Evolutionary conservation across 2,329 filamentous ascomycete genomes (phyloP).

Genomic region (Cordyceps militaris): DNA sequence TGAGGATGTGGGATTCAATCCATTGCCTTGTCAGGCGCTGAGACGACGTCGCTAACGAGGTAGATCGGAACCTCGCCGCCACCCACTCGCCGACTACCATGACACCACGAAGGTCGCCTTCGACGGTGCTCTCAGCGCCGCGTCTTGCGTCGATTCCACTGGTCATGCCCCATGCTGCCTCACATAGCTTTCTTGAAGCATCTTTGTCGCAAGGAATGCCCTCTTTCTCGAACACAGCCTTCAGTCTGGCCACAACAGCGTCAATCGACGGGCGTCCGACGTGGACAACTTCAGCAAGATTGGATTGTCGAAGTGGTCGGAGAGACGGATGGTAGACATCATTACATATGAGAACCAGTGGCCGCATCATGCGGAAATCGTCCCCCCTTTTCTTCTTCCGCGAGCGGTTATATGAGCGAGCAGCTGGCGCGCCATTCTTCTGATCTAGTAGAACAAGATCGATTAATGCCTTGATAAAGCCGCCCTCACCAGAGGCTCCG

Average conservation of each 20-base stretch:
- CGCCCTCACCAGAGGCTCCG: slow-evolving; percentile 73
- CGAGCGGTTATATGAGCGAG: slow-evolving; percentile 18
- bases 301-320: slow-evolving; percentile 76
- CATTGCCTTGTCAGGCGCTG: slow-evolving; percentile 62
- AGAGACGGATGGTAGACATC: slow-evolving; percentile 91
- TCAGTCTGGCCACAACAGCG: slow-evolving; percentile 74
- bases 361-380: slow-evolving; percentile 78
- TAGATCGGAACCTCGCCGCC: slow-evolving; percentile 58
- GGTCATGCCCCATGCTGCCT: slow-evolving; percentile 74
- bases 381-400: slow-evolving; percentile 69
- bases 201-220: slow-evolving; percentile 83
- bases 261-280: slow-evolving; percentile 84
- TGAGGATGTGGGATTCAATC: slow-evolving; percentile 66
- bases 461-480: slow-evolving; percentile 90
- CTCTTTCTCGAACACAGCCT: slow-evolving; percentile 80
- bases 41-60: slow-evolving; percentile 29
- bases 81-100: slow-evolving; percentile 89
- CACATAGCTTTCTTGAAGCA: slow-evolving; percentile 76
- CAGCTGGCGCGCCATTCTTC: slow-evolving; percentile 50
- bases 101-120: slow-evolving; percentile 70
- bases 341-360: slow-evolving; percentile 92
- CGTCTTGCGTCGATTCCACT: slow-evolving; percentile 62
- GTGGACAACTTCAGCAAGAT: slow-evolving; percentile 81
- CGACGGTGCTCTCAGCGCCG: slow-evolving; percentile 59
- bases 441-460: slow-evolving; percentile 83